Base-by-base conservation (phyloP, 441 rosid species). In the Populus hybrid region DNA sequence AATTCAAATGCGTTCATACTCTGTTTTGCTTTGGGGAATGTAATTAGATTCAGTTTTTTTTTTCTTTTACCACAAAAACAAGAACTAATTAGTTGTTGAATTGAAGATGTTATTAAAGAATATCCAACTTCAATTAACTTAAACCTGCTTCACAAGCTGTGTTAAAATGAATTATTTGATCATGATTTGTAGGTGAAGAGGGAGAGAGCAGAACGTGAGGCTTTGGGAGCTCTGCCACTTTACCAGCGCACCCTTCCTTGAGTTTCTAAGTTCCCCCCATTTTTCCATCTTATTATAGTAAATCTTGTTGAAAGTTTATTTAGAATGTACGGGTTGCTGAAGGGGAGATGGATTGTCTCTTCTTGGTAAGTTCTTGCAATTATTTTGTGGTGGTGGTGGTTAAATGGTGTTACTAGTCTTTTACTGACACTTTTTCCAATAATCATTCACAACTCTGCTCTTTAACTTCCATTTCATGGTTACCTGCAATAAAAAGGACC, bases 161-260 rank as follows among this genome's bases (percentile, higher is more conserved):
- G 42, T 7, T 72, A 26, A 71, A 20, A 16, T 42, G 7, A 63
- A 1, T 67, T 36, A 8, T 42, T n/a, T 18, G 64, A 16, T 16
- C 20, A 42, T 70, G 50, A 61, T 72, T 67, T 81, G 84, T 84
- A 92, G 99, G 99, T 95, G 77, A 87, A 92, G 89, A 89, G 81
- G 85, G 98, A 93, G 89, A 86, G 78, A 5, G 89, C 86, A 61
- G 99, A 93, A 77, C 94, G 97, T 20, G 95, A 91, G 81, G 93
- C 97, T 65, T 84, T 95, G 86, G 99, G 94, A 81, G 99, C 98
- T 75, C 82, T 91, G 85, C 99, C 98, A 71, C 87, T 93, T 75
- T 92, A 89, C 77, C 94, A 93, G 83, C 95, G 97, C 80, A 87
- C 97, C 5, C 53, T 93, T 76, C 99, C 99, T 26, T 93, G 67